Evolutionary conservation across 108 stramenopile species (phyloP), one percentile per base, ranked within the genome.

Genomic region (Fistulifera solaris): DNA sequence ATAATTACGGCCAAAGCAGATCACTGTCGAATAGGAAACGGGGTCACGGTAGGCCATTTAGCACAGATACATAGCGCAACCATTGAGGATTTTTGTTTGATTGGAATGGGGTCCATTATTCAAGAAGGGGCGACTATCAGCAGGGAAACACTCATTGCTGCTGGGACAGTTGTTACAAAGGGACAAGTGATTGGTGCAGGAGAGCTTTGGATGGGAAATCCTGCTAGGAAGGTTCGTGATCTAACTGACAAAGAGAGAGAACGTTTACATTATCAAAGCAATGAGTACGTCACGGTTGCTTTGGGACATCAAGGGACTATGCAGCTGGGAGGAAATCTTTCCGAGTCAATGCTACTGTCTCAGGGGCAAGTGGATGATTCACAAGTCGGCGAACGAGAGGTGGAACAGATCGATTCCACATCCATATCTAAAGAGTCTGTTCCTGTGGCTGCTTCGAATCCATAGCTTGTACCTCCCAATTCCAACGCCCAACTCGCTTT

Each of bases 121-220:
- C 70, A 68, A 44, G 76, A 80, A 41, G 81, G 81, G 7, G 68
- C 65, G 28, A 52, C 72, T 1, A 73, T 93, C 14, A 65, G 77
- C 31, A 48, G 61, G 17, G 83, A 87, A 51, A 71, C 81, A 11
- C 75, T 93, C 18, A 67, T 93, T 19, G 92, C 83, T 40, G 92
- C 87, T 24, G 92, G 92, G 10, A 78, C 87, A 8, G 85, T 87
- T 2, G 47, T 93, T 13, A 55, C 76, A 46, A 51, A 58, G 35
- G 67, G 71, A 10, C 59, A 64, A 22, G 62, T 71, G 11, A 78
- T 89, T 31, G 77, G 66, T 39, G 31, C 61, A 18, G 92, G 92
- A 10, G 87, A 93, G 61, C 53, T 89, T 26, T 93, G 92, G 92
- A 83, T 73, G 13, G 92, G 92, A 0, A 78, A 74, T 52, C 91